These are phyloP conservation scores for Phytophthora pini DNA, from an alignment of 352 stramenopile species.

Conservation along the genomic window DNA sequence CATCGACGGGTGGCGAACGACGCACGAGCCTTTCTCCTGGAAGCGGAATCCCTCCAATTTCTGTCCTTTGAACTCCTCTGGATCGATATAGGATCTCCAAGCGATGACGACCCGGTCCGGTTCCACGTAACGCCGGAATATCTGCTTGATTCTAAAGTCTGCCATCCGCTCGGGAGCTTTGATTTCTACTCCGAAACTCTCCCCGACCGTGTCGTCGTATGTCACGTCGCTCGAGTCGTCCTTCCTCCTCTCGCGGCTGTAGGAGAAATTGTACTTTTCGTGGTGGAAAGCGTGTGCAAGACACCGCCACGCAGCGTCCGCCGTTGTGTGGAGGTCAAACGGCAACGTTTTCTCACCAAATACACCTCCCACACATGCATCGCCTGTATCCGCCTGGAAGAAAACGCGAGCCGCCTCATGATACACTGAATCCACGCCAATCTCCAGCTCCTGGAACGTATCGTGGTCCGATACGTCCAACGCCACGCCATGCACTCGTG, in stretches of 20 bases:
- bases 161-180: slow-evolving; percentile 46
- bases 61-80: slow-evolving; percentile 56
- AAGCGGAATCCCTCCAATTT: slow-evolving; percentile 58
- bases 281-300: slow-evolving; percentile 41
- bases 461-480: slow-evolving; percentile 34
- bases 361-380: slow-evolving; percentile 33
- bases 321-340: slow-evolving; percentile 45
- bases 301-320: slow-evolving; percentile 47
- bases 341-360: slow-evolving; percentile 55
- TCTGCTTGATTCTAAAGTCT: slow-evolving; percentile 63
- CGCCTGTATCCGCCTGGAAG: slow-evolving; percentile 20
- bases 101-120: slow-evolving; percentile 61
- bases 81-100: slow-evolving; percentile 65
- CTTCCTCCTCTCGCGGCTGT: slow-evolving; percentile 26
- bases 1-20: slow-evolving; percentile 44
- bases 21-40: slow-evolving; percentile 62
- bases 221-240: slow-evolving; percentile 6
- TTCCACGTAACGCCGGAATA: slow-evolving; percentile 65
- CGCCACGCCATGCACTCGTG: slow-evolving; percentile 31
- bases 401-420: slow-evolving; percentile 44
- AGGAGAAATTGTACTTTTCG: slow-evolving; percentile 46
- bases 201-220: slow-evolving; percentile 58
- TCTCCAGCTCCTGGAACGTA: slow-evolving; percentile 44
- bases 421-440: slow-evolving; percentile 42
- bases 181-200: slow-evolving; percentile 67